A percentile compares a stretch with the other conserved stretches of the same genome.
Evolutionary conservation across 306 rosid genomes (phyloP).

Genomic region (Trifolium dubium): DNA sequence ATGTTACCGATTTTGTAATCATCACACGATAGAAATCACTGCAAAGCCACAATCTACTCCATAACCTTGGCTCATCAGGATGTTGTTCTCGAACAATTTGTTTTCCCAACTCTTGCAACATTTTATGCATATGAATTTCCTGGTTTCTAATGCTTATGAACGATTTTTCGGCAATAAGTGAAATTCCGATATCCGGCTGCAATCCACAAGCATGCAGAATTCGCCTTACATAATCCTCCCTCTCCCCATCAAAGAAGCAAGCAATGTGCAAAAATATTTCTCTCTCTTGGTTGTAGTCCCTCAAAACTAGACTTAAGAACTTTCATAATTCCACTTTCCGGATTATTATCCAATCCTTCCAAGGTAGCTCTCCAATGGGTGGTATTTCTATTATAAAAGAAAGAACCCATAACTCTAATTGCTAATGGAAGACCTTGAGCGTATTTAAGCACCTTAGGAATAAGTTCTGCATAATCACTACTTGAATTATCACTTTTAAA

Average conservation of each 20-base stretch:
- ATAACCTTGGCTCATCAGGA: neutral
- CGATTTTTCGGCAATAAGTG: neutral
- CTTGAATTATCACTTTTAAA: conserved; percentile 7
- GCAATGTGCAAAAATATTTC: conserved; percentile 19
- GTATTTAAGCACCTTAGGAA: neutral
- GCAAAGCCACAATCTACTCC: conserved; percentile 3
- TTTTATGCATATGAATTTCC: conserved; percentile 29
- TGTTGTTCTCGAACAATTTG: neutral
- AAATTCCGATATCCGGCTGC: conserved; percentile 8
- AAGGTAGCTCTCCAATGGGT: conserved; percentile 11
- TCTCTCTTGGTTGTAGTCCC: neutral
- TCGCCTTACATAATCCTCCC: conserved; percentile 5
- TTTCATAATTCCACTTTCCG: neutral
- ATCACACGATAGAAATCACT: neutral
- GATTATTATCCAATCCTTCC: neutral
- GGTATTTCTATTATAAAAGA: neutral
- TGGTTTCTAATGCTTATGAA: conserved; percentile 6
- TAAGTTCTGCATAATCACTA: neutral
- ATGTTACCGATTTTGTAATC: conserved; percentile 1
- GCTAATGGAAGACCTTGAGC: conserved; percentile 23
- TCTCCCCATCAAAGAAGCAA: conserved; percentile 27
- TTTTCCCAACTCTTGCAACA: conserved; percentile 29
- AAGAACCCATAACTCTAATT: neutral
- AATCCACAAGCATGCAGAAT: conserved; percentile 10
- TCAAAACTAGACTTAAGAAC: neutral